These are phyloP conservation scores for Neofusicoccum laricinum DNA, from an alignment of 2,329 filamentous ascomycete genomes.

Conservation along the genomic window DNA sequence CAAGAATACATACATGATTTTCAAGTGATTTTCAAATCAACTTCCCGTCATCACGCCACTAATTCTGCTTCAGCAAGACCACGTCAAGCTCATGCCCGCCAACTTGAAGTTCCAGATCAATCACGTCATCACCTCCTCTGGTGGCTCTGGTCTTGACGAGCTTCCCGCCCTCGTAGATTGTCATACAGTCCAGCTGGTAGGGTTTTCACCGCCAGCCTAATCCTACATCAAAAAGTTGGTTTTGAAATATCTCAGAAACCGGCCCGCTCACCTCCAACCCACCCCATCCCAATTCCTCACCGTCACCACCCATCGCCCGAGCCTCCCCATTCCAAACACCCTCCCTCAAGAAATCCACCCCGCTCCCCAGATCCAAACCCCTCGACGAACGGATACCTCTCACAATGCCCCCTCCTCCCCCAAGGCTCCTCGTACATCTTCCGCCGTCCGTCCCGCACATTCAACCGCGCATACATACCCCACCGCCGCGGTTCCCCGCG, in stretches of 20 bases:
- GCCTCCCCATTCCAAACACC: too few relatives aligned
- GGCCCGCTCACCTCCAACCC: too few relatives aligned
- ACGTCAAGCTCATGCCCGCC: background rate
- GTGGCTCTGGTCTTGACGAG: background rate
- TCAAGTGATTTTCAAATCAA: too few relatives aligned
- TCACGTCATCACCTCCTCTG: background rate
- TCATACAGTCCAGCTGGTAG: background rate
- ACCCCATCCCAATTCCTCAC: too few relatives aligned
- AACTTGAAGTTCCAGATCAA: background rate
- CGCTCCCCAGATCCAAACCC: too few relatives aligned
- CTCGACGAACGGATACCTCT: too few relatives aligned
- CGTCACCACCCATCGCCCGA: too few relatives aligned
- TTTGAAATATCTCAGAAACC: too few relatives aligned
- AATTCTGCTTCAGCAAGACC: background rate
- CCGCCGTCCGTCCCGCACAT: conserved; percentile 36
- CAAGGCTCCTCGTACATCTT: conserved; percentile 36
- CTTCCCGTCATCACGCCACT: too few relatives aligned
- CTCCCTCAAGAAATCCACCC: too few relatives aligned
- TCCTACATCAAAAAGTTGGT: too few relatives aligned
- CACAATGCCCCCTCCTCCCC: conserved; percentile 23
- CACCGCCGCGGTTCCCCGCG: conserved; percentile 35
- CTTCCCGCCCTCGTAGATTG: background rate
- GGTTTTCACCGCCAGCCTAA: background rate
- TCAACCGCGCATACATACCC: conserved; percentile 39
- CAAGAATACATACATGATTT: too few relatives aligned